Evolutionary conservation across 306 rosid species (phyloP).

Genomic region (Trifolium dubium): DNA sequence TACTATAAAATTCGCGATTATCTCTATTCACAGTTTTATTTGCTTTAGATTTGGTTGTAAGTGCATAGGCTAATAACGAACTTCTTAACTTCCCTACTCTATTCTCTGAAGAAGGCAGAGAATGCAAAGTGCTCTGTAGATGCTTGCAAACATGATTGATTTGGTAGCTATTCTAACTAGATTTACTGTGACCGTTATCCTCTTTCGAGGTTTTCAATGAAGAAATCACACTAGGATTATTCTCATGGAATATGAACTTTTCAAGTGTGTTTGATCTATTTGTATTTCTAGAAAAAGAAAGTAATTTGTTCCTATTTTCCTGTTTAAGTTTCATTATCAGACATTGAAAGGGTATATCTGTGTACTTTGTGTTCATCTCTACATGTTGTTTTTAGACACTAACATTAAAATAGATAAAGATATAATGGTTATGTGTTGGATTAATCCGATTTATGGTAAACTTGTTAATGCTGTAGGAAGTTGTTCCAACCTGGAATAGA

Average conservation of each 20-base stretch:
- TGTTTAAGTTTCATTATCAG: no score
- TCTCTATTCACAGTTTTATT: constrained; percentile 79
- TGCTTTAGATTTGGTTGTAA: constrained; percentile 57
- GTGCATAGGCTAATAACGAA: constrained; percentile 32
- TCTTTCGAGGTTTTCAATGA: background rate
- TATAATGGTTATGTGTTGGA: no score
- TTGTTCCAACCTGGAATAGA: no score
- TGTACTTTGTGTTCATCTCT: no score
- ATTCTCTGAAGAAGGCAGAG: constrained; percentile 16
- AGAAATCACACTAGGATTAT: constrained; percentile 8
- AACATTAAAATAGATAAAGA: no score
- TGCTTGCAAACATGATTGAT: constrained; percentile 24
- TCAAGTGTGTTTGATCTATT: background rate
- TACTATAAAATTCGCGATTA: constrained; percentile 82
- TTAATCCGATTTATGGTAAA: no score
- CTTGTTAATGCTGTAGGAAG: no score
- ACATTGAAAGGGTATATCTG: no score
- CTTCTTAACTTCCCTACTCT: constrained; percentile 24
- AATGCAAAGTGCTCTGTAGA: constrained; percentile 1
- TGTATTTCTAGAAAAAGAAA: background rate
- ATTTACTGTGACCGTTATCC: constrained; percentile 10
- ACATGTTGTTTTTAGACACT: no score
- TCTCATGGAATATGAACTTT: background rate
- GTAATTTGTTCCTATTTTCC: no score
- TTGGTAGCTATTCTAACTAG: constrained; percentile 1